phyloP scores from a whole-genome alignment of 208 protist species.

The Leishmania arabica region DNA sequence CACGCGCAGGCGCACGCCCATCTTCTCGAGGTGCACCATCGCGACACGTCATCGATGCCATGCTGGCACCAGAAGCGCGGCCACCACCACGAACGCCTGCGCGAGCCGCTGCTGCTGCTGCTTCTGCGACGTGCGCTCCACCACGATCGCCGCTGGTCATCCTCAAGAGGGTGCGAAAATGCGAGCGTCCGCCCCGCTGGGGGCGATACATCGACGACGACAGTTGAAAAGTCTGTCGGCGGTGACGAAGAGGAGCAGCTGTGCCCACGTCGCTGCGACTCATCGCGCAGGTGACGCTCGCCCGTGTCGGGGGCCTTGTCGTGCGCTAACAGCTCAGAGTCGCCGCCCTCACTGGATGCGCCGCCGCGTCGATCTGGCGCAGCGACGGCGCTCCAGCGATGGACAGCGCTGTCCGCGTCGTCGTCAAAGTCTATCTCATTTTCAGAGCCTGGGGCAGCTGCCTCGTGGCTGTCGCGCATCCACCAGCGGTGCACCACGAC shows the following conservation, averaged over 20 bases:
- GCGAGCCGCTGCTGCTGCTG: background rate
- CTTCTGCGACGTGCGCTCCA: background rate
- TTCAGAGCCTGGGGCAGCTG: background rate
- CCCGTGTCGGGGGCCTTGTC: background rate
- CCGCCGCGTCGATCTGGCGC: background rate
- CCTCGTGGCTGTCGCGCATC: background rate
- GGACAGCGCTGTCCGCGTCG: background rate
- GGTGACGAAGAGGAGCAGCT: background rate
- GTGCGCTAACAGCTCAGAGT: background rate
- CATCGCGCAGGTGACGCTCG: background rate
- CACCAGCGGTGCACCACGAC: slow-evolving; percentile 38
- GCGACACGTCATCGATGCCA: background rate
- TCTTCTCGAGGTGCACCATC: background rate
- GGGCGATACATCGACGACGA: background rate
- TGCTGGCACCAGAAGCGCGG: background rate
- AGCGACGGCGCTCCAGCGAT: background rate
- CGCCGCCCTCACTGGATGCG: background rate
- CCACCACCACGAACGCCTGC: background rate
- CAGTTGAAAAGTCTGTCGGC: background rate
- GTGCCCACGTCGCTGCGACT: background rate
- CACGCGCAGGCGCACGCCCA: background rate
- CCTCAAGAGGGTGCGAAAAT: background rate
- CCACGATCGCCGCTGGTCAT: background rate
- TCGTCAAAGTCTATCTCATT: background rate
- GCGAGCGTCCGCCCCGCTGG: background rate